Conservation (phyloP, 2,329 filamentous ascomycete species). For the Alternaria ventricosa region DNA sequence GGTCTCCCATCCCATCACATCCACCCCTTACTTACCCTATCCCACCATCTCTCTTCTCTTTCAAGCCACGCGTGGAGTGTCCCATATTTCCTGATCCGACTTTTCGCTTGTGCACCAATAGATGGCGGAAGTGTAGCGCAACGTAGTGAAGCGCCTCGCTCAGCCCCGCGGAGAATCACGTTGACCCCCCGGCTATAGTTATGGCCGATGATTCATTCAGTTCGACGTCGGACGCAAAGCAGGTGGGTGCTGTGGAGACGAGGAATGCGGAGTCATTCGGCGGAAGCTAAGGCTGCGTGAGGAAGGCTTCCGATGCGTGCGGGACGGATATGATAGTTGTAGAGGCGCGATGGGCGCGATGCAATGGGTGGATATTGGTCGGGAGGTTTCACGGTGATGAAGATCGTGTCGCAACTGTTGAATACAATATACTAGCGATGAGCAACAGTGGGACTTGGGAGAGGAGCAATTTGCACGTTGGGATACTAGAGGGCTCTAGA, state of each 20-base stretch:
- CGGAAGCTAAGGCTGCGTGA: constrained; percentile 8
- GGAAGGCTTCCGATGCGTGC: constrained; percentile 3
- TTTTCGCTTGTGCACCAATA: background rate
- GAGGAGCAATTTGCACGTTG: background rate
- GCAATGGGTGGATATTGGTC: background rate
- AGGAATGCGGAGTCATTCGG: background rate
- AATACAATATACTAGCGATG: background rate
- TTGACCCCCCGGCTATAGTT: background rate
- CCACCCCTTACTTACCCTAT: constrained; percentile 1
- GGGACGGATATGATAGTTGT: background rate
- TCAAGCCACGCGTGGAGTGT: background rate
- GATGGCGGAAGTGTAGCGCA: background rate
- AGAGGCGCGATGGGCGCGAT: background rate
- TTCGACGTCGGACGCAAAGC: background rate
- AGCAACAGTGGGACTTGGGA: background rate
- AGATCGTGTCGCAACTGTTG: background rate
- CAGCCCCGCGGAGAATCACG: background rate
- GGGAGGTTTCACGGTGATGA: background rate
- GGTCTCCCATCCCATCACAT: constrained; percentile 5
- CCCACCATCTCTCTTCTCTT: background rate
- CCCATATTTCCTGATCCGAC: background rate
- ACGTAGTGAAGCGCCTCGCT: background rate
- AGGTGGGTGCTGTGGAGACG: background rate
- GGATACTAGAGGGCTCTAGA: background rate
- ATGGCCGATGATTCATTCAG: background rate